Evolutionary conservation across 2,329 filamentous ascomycete genomes (phyloP), one percentile per base, ranked within the genome.

Genomic region (Talaromyces rugulosus): DNA sequence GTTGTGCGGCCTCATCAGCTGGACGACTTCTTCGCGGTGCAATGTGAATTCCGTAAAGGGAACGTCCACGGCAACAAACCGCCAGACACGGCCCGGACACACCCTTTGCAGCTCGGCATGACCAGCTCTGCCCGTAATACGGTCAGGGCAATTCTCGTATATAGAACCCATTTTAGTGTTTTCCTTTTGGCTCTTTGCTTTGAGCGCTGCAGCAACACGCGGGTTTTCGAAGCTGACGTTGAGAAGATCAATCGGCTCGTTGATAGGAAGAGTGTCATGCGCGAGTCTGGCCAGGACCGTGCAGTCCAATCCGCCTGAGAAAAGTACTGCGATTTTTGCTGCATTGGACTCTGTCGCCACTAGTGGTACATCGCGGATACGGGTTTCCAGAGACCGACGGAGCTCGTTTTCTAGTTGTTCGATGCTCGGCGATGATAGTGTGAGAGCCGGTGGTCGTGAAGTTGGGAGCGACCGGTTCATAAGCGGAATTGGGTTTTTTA

Each of bases 151-250:
- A 28, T 85, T 82, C 75, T 96, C 92, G 70, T 91, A 98, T 73
- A 72, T 69, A 14, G 70, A 74, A n/a, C 52, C 18, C 31, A 56
- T 50, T 28, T 66, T 63, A 7, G 60, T 42, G 4, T 59, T 59
- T 28, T 42, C 56, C 58, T 66, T 59, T 50, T 52, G 30, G 58
- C 59, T 70, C 62, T 74, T 78, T 23, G 61, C 64, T 28, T 73
- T 75, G 1, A 62, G 28, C 16, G 79, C 86, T 68, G 66, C 87
- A 63, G 83, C 87, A 66, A 88, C 85, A 34, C 91, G 85, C 0
- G 93, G 94, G 66, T 99, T 99, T 74, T 99, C 91, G 70, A 99
- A 99, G 0, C 94, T 95, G 53, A 99, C 94, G 67, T 99, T 99
- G 65, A 99, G 83, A 8, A 99, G 81, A 71, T 98, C 95, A 64